phyloP scores from a whole-genome alignment of 2,329 filamentous ascomycete species.

The Penicillium sp. region DNA sequence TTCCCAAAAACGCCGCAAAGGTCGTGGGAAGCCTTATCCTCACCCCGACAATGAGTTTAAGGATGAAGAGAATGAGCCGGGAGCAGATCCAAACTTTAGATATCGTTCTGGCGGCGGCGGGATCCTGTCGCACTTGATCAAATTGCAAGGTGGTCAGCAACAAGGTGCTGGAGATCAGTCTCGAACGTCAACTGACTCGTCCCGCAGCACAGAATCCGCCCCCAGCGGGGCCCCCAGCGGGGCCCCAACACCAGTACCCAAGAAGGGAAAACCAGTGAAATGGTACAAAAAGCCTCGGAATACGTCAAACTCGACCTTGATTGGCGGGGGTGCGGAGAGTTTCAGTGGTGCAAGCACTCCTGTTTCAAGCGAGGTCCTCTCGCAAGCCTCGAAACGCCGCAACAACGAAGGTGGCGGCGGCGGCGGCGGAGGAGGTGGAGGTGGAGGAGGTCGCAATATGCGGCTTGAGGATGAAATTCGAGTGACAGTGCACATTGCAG shows the following conservation, averaged over 20 bases:
- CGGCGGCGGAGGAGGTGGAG: neutral
- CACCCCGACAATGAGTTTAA: conserved; percentile 9
- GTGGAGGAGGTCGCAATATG: conserved; percentile 7
- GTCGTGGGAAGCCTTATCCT: conserved; percentile 12
- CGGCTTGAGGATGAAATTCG: conserved; percentile 43
- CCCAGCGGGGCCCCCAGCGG: conserved; percentile 1
- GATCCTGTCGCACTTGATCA: conserved; percentile 27
- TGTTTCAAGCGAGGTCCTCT: conserved; percentile 22
- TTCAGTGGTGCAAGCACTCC: conserved; percentile 26
- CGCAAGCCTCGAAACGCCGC: conserved; percentile 23
- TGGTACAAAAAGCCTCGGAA: conserved; percentile 30
- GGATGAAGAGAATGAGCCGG: conserved; percentile 6
- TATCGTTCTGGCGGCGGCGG: conserved; percentile 26
- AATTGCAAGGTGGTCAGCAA: conserved; percentile 13
- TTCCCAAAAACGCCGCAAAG: conserved; percentile 15
- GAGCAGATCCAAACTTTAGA: conserved; percentile 12
- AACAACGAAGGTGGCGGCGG: conserved; percentile 9
- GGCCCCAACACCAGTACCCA: conserved; percentile 8
- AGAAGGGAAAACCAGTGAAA: conserved; percentile 19
- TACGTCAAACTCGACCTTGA: conserved; percentile 20
- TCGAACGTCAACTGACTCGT: conserved; percentile 9
- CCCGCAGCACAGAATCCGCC: conserved; percentile 6
- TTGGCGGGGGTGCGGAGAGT: conserved; percentile 12
- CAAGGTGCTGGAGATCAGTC: conserved; percentile 3
- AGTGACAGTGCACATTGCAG: conserved; percentile 53